These are phyloP conservation scores for Populus davidiana DNA, from an alignment of 345 rosid genomes.

Conservation along the genomic window DNA sequence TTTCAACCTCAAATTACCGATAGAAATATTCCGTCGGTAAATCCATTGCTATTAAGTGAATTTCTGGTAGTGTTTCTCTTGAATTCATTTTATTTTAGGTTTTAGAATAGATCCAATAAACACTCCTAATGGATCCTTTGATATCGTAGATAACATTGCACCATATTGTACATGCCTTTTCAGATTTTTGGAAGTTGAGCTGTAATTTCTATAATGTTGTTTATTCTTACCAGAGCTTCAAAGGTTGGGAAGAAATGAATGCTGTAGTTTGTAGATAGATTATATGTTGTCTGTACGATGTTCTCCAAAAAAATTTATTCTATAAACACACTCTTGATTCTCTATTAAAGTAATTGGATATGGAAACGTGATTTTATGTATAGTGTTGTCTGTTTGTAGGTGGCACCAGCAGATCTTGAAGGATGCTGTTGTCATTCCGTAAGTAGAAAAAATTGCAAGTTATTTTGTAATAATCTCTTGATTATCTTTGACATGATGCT, in stretches of 20 bases:
- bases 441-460: conserved; percentile 27
- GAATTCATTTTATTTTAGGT: no score
- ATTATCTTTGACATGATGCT: neutral
- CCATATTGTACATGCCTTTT: neutral
- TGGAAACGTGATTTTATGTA: neutral
- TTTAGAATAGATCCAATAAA: no score
- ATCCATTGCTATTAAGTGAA: no score
- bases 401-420: conserved; percentile 97
- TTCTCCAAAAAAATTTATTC: no score
- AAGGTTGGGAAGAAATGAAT: neutral
- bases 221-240: neutral
- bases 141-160: no score
- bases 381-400: conserved; percentile 33
- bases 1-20: no score
- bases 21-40: no score
- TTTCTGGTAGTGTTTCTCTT: no score
- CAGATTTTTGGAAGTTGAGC: neutral
- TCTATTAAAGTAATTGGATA: neutral
- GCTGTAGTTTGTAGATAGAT: neutral
- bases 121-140: no score
- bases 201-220: neutral
- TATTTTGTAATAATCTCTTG: neutral
- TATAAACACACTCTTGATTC: neutral
- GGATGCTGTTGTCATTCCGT: conserved; percentile 94
- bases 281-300: no score